Evolutionary conservation across 352 stramenopile genomes (phyloP), one percentile per base, ranked within the genome.

Genomic region (Peronospora destructor): DNA sequence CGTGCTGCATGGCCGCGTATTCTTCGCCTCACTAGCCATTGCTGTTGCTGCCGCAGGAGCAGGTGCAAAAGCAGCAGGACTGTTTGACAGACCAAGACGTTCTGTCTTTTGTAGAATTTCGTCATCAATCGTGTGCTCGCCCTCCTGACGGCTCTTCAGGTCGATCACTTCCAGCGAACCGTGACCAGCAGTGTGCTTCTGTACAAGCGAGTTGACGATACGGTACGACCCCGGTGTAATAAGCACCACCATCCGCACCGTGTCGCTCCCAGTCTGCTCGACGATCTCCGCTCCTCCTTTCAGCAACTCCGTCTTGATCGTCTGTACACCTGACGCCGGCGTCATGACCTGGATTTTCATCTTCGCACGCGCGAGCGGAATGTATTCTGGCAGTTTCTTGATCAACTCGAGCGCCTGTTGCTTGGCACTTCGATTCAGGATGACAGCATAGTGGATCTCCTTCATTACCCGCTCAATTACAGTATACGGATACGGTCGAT

Each of bases 381-480:
- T 93, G 38, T 97, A 78, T 23, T 78, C 64, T 13, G 85, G 68
- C 17, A 99, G 73, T 48, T 90, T 85, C 63, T 95, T 96, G 54
- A 99, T 97, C 37, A 97, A 87, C 66, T 99, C 95, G 28, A 99
- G 74, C 53, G 91, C 92, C 70, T 97, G 94, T 59, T 97, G 87
- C 78, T 99, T 99, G 19, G 96, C 82, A 49, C 83, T 91, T 29
- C 91, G 85, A 46, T 96, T 98, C 7, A 93, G 91, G 42, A 98
- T 87, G 13, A 98, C 87, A 11, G 85, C 85, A 64, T 97, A 98
- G 53, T 98, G 93, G 32, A 95, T 93, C 53, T 96, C 83, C 54
- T 97, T 95, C 90, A 99, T 98, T 13, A 95, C 86, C 41, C 95
- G 87, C 66, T 97, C 76, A 53, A 99, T 97, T 57, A 98, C 95